Base-by-base conservation (phyloP, 768 basidiomycete genomes). In the Leccinum aurantiacum region DNA sequence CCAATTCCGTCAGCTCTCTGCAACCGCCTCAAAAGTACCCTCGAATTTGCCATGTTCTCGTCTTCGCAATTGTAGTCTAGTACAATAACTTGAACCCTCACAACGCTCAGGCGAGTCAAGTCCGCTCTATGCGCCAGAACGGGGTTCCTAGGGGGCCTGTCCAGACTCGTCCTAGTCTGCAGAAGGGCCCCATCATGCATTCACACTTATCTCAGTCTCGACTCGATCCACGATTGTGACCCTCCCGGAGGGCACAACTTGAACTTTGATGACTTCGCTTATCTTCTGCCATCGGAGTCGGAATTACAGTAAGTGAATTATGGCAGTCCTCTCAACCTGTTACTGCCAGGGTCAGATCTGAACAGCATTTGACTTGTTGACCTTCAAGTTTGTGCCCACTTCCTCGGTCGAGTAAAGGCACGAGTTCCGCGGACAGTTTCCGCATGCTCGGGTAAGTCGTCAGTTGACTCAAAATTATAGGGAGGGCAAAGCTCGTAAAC, bases 11-110 rank as follows among this genome's bases (percentile, higher is more conserved):
- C 54, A n/a, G 38, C 22, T 41, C 15, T 24, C 38, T 22, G 4
- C 37, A 10, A 14, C 37, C 50, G 13, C 6, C 14, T 13, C 25
- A 35, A 35, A 35, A 35, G 8, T 13, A 35, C n/a, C 9, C 46
- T 59, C 35, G 49, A 33, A 19, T 25, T 25, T 27, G 10, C 25
- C 17, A n/a, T 10, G n/a, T 22, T 27, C 24, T 35, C 22, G 52
- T 13, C 14, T 22, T 50, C 19, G 37, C 54, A 68, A 63, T 68
- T 63, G 67, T 69, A 48, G 15, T 61, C 50, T 8, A 19, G 24
- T 22, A 70, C 65, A 69, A 70, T 59, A 65, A 53, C 52, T 33
- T 33, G 11, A 33, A 13, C 19, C 61, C 14, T 58, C 61, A 25
- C 58, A 6, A 62, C 59, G 17, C 47, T 33, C 59, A 51, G 57